Conservation (phyloP, 257 asterid genomes). For the Nicotiana attenuata region DNA sequence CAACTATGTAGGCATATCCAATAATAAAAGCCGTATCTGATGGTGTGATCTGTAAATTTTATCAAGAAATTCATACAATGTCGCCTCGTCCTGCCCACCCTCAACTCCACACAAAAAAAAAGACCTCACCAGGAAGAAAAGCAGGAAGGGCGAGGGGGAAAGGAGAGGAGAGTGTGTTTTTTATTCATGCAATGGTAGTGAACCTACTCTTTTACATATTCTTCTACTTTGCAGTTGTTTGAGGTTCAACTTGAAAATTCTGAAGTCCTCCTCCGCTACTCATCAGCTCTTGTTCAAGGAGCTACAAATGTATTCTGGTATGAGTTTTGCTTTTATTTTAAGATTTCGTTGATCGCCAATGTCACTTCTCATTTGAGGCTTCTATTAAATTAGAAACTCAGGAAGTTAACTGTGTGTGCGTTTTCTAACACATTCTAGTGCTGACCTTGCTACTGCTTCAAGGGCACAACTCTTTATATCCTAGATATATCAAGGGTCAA, state of each 20-base stretch:
- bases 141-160: background rate
- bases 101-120: background rate
- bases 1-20: background rate
- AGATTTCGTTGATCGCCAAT: background rate
- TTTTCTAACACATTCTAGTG: background rate
- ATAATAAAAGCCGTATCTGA: background rate
- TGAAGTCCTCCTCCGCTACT: conserved; percentile 76
- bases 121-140: background rate
- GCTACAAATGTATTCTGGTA: conserved; percentile 97
- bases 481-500: background rate
- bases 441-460: background rate
- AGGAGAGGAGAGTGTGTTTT: background rate
- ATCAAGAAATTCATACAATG: background rate
- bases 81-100: background rate
- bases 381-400: background rate
- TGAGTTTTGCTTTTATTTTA: conserved; percentile 19
- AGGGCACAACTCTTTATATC: background rate
- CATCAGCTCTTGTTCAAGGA: conserved; percentile 94
- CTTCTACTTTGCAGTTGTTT: conserved; percentile 57
- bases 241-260: conserved; percentile 75
- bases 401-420: background rate
- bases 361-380: background rate
- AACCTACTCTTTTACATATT: background rate
- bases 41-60: background rate
- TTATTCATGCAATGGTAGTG: background rate